Base-by-base conservation (phyloP, 2,329 filamentous ascomycete species). In the Colletotrichum cuscutae region DNA sequence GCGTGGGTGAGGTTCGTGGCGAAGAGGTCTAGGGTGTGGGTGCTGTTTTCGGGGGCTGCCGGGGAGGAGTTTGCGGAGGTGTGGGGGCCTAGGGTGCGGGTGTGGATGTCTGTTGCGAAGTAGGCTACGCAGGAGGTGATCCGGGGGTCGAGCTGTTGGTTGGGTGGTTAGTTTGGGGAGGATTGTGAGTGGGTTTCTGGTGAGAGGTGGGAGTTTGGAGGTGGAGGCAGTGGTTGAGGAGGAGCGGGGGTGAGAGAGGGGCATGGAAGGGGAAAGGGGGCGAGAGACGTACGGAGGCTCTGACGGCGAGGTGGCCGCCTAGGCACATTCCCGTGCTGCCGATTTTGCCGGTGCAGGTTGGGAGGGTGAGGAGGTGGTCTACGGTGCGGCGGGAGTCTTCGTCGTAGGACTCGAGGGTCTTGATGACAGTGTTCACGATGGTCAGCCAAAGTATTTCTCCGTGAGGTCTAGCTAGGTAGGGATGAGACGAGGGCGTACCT, bases 61-160 rank as follows among this genome's bases (percentile, higher is more conserved):
- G 81, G 60, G 32, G 86, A 85, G 59, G 82, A 81, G 81, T 89
- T 82, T 89, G 76, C 89, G 84, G 72, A 78, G 12, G 78, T 65
- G 78, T 88, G 76, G 4, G 90, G 88, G 28, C 95, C 96, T 1
- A 98, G 89, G 9, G 92, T 94, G 70, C 90, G 89, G 75, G 87
- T 90, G 85, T 98, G 96, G 65, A 98, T 91, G 84, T 98, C 96
- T 7, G 95, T 98, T 9, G 94, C 95, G 83, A 98, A 98, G 86
- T 95, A 98, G 81, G 94, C 92, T 35, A 97, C 93, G 49, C 91
- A 91, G 35, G 94, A 94, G 52, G 88, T 88, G 71, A 98, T 90
- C 69, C 95, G 89, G 26, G 89, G 87, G 81, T 98, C 95, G 61
- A 98, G 88, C 77, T 89, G 74, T 9, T 35, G 42, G 19, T 8